These are phyloP conservation scores for Tulasnella sp. DNA, from an alignment of 768 basidiomycete species.

Conservation along the genomic window DNA sequence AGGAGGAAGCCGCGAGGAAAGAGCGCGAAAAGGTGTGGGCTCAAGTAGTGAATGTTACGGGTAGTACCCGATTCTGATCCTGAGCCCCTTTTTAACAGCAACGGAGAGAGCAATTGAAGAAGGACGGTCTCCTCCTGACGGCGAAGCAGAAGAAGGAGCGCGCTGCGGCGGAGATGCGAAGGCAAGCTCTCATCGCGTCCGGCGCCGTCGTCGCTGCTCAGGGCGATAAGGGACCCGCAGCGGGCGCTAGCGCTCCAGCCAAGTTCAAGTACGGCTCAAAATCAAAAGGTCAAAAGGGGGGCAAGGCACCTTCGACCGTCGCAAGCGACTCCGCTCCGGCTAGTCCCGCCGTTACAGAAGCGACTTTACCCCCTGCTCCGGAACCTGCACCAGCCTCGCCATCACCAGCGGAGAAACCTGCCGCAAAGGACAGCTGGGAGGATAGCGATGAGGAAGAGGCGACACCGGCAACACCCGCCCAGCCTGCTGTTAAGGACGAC, in stretches of 20 bases:
- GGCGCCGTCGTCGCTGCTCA: conserved; percentile 89
- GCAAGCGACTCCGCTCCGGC: neutral
- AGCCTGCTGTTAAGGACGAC: conserved; percentile 32
- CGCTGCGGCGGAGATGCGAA: conserved; percentile 84
- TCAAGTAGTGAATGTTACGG: neutral
- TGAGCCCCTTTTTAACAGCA: conserved; percentile 49
- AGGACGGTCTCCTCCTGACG: conserved; percentile 91
- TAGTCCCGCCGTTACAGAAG: neutral
- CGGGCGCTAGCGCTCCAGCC: conserved; percentile 47
- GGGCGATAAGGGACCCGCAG: conserved; percentile 50
- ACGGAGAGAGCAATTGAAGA: conserved; percentile 85
- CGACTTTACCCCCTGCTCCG: conserved; percentile 6
- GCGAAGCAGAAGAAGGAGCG: conserved; percentile 96
- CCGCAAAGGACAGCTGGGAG: conserved; percentile 31
- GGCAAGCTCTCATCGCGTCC: conserved; percentile 82
- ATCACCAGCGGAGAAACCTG: conserved; percentile 28
- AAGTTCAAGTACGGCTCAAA: neutral
- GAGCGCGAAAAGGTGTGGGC: conserved; percentile 61
- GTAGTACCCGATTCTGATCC: neutral
- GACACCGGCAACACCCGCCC: conserved; percentile 36
- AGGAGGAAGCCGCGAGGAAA: conserved; percentile 58
- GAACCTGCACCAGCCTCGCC: conserved; percentile 1
- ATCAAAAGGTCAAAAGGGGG: neutral
- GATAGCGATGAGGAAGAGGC: conserved; percentile 24
- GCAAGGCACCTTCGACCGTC: neutral